phyloP scores from a whole-genome alignment of 805 yeast species.

The Saturnispora hagleri region DNA sequence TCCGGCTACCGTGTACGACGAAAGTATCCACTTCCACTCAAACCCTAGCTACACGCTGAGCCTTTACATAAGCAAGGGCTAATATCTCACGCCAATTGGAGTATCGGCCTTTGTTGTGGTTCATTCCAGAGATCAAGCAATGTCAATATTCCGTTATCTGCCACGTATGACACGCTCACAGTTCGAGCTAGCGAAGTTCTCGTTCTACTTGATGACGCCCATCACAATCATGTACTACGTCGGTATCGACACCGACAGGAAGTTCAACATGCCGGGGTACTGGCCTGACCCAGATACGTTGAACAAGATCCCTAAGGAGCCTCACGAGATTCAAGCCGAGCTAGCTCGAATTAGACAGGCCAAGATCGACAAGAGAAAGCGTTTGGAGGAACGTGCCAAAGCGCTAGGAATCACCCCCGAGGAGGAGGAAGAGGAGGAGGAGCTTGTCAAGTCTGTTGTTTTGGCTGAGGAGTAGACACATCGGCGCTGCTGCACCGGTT shows the following conservation, averaged over 20 bases:
- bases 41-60: background rate
- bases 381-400: conserved; percentile 61
- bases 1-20: no score
- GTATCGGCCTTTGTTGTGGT: background rate
- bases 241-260: conserved; percentile 82
- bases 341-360: conserved; percentile 78
- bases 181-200: conserved; percentile 56
- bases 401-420: conserved; percentile 55
- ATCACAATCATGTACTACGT: conserved; percentile 88
- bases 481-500: no score
- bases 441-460: conserved; percentile 6
- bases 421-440: conserved; percentile 8
- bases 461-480: conserved; percentile 7
- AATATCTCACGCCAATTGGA: background rate
- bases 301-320: conserved; percentile 87
- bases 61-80: background rate
- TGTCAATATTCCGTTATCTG: background rate
- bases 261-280: conserved; percentile 85
- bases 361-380: conserved; percentile 59
- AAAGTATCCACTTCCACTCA: background rate
- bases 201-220: conserved; percentile 79
- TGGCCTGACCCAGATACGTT: conserved; percentile 95
- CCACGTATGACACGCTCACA: conserved; percentile 36
- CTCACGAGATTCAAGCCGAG: conserved; percentile 85
- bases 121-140: background rate